Percentiles rank a stretch among this genome's conserved stretches.
These are phyloP conservation scores for Murraya koenigii DNA, from an alignment of 345 rosid species.

Conservation along the genomic window DNA sequence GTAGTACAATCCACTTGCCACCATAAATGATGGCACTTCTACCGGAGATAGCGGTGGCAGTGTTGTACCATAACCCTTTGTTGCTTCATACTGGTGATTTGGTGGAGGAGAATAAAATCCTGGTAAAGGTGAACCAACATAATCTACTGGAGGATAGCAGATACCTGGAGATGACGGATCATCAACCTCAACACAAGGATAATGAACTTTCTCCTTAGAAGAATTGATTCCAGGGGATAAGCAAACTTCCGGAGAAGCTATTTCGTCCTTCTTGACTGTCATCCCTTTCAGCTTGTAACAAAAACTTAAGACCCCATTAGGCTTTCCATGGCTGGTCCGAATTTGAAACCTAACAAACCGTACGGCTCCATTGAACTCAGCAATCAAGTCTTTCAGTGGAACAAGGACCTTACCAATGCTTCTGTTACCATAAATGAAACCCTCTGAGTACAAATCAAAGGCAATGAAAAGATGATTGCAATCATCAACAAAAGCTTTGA, in stretches of 20 bases:
- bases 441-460: conserved; percentile 29
- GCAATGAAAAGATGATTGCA: conserved; percentile 22
- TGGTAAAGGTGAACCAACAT: conserved; percentile 1
- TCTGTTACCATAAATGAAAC: conserved; percentile 23
- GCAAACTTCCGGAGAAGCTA: background rate
- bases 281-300: conserved; percentile 29
- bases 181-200: conserved; percentile 8
- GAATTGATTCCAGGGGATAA: background rate
- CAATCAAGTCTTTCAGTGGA: conserved; percentile 35
- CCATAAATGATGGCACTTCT: background rate
- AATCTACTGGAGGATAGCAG: conserved; percentile 11
- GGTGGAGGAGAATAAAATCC: conserved; percentile 5
- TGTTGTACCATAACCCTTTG: background rate
- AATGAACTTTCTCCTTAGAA: background rate
- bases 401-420: conserved; percentile 36
- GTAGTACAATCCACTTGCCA: background rate
- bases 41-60: background rate
- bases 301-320: conserved; percentile 43
- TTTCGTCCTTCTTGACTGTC: background rate
- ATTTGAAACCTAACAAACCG: conserved; percentile 36
- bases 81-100: background rate
- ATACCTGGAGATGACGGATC: background rate
- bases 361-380: conserved; percentile 32
- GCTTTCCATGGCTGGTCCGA: conserved; percentile 29
- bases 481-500: conserved; percentile 1